Evolutionary conservation across 2,329 filamentous ascomycete species (phyloP), one percentile per base, ranked within the genome.

Genomic region (Paracorniculantispora psalliotae): DNA sequence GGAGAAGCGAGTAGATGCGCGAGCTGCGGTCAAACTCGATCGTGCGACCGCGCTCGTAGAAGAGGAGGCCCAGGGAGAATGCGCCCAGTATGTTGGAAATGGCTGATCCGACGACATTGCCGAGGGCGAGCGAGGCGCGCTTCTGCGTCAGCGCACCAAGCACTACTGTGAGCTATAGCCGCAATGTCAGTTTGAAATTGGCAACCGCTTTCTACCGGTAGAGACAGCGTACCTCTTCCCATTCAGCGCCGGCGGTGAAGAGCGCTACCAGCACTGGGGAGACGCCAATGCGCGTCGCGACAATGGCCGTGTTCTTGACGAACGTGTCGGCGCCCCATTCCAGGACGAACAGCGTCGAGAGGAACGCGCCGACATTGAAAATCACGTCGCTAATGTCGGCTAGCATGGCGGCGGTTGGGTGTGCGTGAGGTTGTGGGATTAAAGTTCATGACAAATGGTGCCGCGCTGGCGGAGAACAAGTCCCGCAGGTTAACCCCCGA

Each of bases 51-150:
- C 63, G 52, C 8, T 68, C 66, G 59, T 73, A 69, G 63, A 75
- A 79, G 3, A 82, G 64, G 1, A 83, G 70, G 5, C 79, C 80
- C 1, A 83, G 69, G 1, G 79, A 80, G 63, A 83, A 83, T 13
- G 81, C 81, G 17, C 80, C 81, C 2, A 82, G 72, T 53, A 82
- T 80, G 57, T 83, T 83, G 52, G 80, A 82, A 48, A 83, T 79
- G 37, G 74, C 71, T 19, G 79, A 80, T n/a, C 80, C 80, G 61
- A 82, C 66, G 51, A 83, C 72, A 61, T 83, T 84, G n/a, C 80
- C 81, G 0, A 82, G 64, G 10, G 80, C 80, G 8, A 83, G 69
- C 1, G 79, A 75, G 1, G 74, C 71, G 25, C 75, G 78, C 28
- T 73, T 68, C 55, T 77, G 78, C 2, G 74, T 69, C 33, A 82